A percentile compares a stretch with the other conserved stretches of the same genome.
phyloP scores from a whole-genome alignment of 2,329 filamentous ascomycete species.

The Knufia fluminis region DNA sequence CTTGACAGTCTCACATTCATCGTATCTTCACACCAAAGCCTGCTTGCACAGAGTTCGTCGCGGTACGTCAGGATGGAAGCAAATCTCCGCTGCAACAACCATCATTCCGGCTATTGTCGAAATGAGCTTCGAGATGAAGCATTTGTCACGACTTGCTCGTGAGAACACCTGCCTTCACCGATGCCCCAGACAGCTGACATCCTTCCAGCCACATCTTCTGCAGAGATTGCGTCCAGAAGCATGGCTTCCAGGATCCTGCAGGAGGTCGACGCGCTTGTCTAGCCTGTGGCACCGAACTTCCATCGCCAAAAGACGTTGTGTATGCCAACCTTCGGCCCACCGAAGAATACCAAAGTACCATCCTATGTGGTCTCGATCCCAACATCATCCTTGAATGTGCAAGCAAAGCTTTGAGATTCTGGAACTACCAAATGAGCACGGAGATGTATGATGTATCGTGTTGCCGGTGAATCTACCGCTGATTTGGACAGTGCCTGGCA shows the following conservation, averaged over 20 bases:
- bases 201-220: slow-evolving; percentile 72
- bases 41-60: slow-evolving; percentile 57
- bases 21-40: slow-evolving; percentile 13
- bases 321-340: slow-evolving; percentile 63
- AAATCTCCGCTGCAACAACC: slow-evolving; percentile 63
- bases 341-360: slow-evolving; percentile 83
- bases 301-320: slow-evolving; percentile 65
- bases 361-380: slow-evolving; percentile 74
- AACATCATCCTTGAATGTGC: slow-evolving; percentile 79
- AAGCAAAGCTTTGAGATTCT: slow-evolving; percentile 68
- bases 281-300: slow-evolving; percentile 61
- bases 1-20: no score
- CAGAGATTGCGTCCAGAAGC: slow-evolving; percentile 56
- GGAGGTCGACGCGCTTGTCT: slow-evolving; percentile 57
- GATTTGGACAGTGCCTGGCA: slow-evolving; percentile 56
- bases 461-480: not conserved
- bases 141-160: slow-evolving; percentile 86
- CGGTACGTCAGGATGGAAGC: not conserved
- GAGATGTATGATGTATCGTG: slow-evolving; percentile 54
- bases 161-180: no score
- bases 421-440: slow-evolving; percentile 75
- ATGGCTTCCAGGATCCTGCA: slow-evolving; percentile 51
- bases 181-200: slow-evolving; percentile 16
- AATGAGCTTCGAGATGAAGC: slow-evolving; percentile 59
- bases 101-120: slow-evolving; percentile 54